Evolutionary conservation across 2,329 filamentous ascomycete species (phyloP).

Genomic region (Aspergillus brasiliensis): DNA sequence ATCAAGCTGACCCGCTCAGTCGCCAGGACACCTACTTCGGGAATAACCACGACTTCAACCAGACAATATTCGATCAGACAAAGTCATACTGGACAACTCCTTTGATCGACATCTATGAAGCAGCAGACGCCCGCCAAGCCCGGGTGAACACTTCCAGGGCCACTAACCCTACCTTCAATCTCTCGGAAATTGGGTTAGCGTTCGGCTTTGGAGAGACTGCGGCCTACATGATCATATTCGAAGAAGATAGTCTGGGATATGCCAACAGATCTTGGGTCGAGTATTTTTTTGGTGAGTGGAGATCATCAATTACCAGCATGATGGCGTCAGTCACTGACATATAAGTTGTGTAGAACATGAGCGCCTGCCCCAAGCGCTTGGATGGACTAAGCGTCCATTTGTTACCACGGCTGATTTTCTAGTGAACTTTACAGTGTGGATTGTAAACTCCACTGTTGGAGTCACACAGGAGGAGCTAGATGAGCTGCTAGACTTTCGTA

Average conservation of each 20-base stretch:
- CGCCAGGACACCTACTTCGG: conserved; percentile 20
- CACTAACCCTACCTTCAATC: conserved; percentile 8
- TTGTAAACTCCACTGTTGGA: too few species aligned
- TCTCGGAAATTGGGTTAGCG: conserved; percentile 7
- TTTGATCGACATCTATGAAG: conserved; percentile 11
- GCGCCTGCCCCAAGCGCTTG: not conserved
- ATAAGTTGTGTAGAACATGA: not conserved
- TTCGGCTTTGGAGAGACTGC: conserved; percentile 16
- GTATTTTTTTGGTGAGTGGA: not conserved
- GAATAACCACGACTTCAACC: conserved; percentile 18
- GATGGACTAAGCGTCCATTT: not conserved
- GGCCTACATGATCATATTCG: not conserved
- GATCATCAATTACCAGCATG: not conserved
- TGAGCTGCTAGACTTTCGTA: too few species aligned
- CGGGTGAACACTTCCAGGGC: conserved; percentile 14
- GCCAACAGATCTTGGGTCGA: not conserved
- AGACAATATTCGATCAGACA: conserved; percentile 18
- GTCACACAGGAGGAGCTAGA: too few species aligned
- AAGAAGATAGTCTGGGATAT: not conserved
- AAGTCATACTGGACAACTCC: conserved; percentile 14
- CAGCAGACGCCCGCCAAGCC: conserved; percentile 12
- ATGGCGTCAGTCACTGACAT: not conserved
- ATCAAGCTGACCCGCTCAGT: not conserved
- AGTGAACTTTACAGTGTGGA: too few species aligned
- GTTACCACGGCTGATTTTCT: not conserved